Base-by-base conservation (phyloP, 257 asterid genomes). In the Cordia subcordata region DNA sequence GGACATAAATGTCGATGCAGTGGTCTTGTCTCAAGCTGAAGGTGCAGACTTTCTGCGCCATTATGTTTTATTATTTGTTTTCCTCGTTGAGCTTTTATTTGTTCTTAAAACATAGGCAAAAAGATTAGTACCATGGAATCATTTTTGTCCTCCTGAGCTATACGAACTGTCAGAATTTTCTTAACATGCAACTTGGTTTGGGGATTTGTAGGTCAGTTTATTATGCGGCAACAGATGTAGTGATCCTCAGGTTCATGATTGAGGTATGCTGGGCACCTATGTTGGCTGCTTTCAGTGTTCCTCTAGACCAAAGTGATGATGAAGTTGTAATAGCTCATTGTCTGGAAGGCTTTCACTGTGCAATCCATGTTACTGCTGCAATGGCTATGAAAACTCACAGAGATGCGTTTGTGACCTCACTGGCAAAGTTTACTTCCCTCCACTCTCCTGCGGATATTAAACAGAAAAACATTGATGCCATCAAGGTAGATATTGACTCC, bases 181-280 rank as follows among this genome's bases (percentile, higher is more conserved):
- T 72, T 78, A 62, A 71, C 67, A n/a, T 67, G 61, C 65, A 68
- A 23, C 67, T 60, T 66, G 63, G n/a, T 68, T 69, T 61, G 71
- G 68, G 61, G 57, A 69, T 64, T 72, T 89, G 77, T 74, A 93
- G 99, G 95, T 93, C 97, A 66, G 80, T 83, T 64, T 90, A 86
- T 81, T 89, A 93, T 80, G 94, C 96, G 10, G 99, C 99, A 54
- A 93, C 90, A 16, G 96, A 93, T 80, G 94, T 75, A 62, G 90
- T 93, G 77, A 76, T 93, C 78, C 89, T 93, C 45, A 78, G 94
- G 57, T 93, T 93, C 88, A 93, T 93, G 99, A 80, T 93, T 62
- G 99, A 93, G 79, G 97, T 85, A 45, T 89, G 97, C 76, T 93
- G 99, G 99, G 99, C 99, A 42, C 99, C 99, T 0, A 90, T 90